Evolutionary conservation across 805 yeast genomes (phyloP).

Genomic region (Kodamaea lidongshanica): DNA sequence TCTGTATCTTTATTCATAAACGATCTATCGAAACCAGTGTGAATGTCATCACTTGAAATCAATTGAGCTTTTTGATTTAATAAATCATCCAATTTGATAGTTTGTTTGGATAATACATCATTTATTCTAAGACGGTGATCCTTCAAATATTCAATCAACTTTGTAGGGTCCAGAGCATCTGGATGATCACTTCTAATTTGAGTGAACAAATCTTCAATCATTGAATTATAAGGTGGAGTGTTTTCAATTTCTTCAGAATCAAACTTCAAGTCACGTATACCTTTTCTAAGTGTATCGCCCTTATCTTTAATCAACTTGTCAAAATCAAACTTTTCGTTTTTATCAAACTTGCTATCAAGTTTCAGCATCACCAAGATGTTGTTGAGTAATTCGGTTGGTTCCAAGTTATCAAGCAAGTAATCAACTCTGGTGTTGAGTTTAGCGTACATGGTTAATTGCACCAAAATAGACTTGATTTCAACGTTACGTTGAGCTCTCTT

Average conservation of each 20-base stretch:
- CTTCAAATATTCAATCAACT: slow-evolving; percentile 33
- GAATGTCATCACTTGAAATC: slow-evolving; percentile 86
- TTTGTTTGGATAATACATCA: slow-evolving; percentile 56
- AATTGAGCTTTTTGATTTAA: slow-evolving; percentile 64
- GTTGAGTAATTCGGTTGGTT: slow-evolving; percentile 33
- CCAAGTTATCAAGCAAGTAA: slow-evolving; percentile 42
- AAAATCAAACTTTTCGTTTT: slow-evolving; percentile 49
- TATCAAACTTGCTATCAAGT: slow-evolving; percentile 50
- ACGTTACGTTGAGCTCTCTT: slow-evolving; percentile 74
- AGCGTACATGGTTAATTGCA: slow-evolving; percentile 76
- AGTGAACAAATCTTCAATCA: slow-evolving; percentile 84
- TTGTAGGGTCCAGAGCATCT: slow-evolving; percentile 36
- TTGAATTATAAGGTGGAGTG: slow-evolving; percentile 72
- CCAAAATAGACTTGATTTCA: slow-evolving; percentile 68
- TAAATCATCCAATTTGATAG: slow-evolving; percentile 59
- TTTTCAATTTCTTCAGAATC: slow-evolving; percentile 33
- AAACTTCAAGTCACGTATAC: slow-evolving; percentile 34
- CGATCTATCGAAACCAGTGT: slow-evolving; percentile 86
- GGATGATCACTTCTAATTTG: slow-evolving; percentile 63
- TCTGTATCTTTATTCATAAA: slow-evolving; percentile 57
- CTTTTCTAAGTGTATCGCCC: slow-evolving; percentile 42
- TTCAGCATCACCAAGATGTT: slow-evolving; percentile 28
- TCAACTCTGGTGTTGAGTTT: slow-evolving; percentile 72
- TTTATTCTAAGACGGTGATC: slow-evolving; percentile 69
- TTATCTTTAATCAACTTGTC: slow-evolving; percentile 28